These are phyloP conservation scores for Sphaceloma murrayae DNA, from an alignment of 2,329 filamentous ascomycete species.

Conservation along the genomic window DNA sequence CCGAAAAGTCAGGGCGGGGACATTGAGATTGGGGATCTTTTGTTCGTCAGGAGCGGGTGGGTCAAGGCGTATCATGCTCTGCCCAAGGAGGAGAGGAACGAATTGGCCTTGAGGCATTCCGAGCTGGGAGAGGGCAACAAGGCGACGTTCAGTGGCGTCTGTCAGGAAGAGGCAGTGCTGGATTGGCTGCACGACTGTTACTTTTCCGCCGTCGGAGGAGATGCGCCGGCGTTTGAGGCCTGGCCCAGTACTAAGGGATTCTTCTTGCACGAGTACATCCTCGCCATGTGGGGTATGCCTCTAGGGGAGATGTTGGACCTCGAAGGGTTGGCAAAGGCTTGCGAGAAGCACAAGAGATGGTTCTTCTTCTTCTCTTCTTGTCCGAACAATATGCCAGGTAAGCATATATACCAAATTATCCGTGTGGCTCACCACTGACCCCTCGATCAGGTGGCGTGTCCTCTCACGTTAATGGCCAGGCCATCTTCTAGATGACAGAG, in stretches of 20 bases:
- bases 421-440: constrained; percentile 9
- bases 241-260: constrained; percentile 27
- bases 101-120: constrained; percentile 36
- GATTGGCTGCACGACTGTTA: constrained; percentile 43
- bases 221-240: constrained; percentile 53
- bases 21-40: constrained; percentile 46
- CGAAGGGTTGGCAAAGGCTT: constrained; percentile 29
- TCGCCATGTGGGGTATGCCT: constrained; percentile 45
- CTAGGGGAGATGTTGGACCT: constrained; percentile 50
- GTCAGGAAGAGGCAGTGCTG: constrained; percentile 46
- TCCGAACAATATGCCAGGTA: constrained; percentile 49
- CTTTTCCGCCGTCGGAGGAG: constrained; percentile 56
- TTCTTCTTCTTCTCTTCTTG: constrained; percentile 45
- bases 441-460: constrained; percentile 30
- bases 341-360: constrained; percentile 19
- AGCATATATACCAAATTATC: constrained; percentile 8
- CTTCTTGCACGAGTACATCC: constrained; percentile 37
- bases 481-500: constrained; percentile 26
- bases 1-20: constrained; percentile 45
- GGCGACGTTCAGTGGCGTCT: constrained; percentile 41
- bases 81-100: constrained; percentile 40
- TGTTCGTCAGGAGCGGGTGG: constrained; percentile 56
- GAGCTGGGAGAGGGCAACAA: constrained; percentile 34
- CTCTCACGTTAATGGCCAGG: constrained; percentile 37
- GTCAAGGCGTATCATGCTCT: constrained; percentile 46